Evolutionary conservation across 2,329 filamentous ascomycete genomes (phyloP).

Genomic region (Colletotrichum kahawae): DNA sequence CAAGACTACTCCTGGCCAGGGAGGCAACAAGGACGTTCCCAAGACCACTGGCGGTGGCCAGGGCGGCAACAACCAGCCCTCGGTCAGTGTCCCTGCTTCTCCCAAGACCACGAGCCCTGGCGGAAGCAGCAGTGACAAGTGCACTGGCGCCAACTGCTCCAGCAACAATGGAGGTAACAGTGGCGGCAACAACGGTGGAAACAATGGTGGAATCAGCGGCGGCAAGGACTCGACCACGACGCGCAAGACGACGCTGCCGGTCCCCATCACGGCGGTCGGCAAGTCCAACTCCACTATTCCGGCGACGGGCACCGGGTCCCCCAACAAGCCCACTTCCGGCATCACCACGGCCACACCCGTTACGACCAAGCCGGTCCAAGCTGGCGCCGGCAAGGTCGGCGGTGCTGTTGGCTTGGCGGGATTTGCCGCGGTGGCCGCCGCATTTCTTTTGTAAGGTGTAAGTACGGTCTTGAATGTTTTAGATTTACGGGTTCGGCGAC

Average conservation of each 20-base stretch:
- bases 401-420: constrained; percentile 6
- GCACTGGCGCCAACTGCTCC: not conserved
- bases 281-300: constrained; percentile 15
- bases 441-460: constrained; percentile 1
- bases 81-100: not conserved
- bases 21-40: not conserved
- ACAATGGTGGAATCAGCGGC: not conserved
- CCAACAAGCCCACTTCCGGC: not conserved
- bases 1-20: not conserved
- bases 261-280: not conserved
- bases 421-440: constrained; percentile 25
- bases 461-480: not conserved
- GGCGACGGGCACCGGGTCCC: not conserved
- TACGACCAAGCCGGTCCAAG: constrained; percentile 17
- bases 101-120: not conserved
- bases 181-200: not conserved
- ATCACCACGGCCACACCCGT: not conserved
- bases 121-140: not conserved
- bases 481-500: not conserved
- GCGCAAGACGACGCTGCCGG: constrained; percentile 4
- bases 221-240: not conserved
- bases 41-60: not conserved
- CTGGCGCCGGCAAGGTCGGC: constrained; percentile 17
- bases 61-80: not conserved
- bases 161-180: not conserved